phyloP scores from a whole-genome alignment of 2,329 filamentous ascomycete species.

The Aplosporella prunicola region DNA sequence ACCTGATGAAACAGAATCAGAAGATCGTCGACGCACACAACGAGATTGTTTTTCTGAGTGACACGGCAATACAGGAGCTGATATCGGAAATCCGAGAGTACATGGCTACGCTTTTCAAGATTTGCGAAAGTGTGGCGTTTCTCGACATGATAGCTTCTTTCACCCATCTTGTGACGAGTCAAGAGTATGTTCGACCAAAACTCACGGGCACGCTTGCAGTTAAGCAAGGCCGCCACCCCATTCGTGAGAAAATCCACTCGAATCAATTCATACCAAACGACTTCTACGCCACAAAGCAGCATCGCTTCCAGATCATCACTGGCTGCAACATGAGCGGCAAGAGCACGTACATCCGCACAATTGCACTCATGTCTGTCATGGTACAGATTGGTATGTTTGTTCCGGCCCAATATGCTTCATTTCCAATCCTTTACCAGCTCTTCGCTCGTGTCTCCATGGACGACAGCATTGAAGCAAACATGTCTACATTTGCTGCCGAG shows the following conservation, averaged over 20 bases:
- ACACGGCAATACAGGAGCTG: constrained; percentile 63
- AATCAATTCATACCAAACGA: constrained; percentile 78
- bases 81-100: constrained; percentile 62
- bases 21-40: constrained; percentile 69
- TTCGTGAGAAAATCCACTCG: constrained; percentile 62
- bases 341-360: constrained; percentile 82
- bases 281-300: constrained; percentile 70
- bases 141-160: constrained; percentile 59
- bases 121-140: constrained; percentile 78
- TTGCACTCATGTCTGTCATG: constrained; percentile 83
- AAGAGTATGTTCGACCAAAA: constrained; percentile 60
- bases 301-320: constrained; percentile 85
- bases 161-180: constrained; percentile 55
- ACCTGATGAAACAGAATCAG: constrained; percentile 67
- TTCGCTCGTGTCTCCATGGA: constrained; percentile 83
- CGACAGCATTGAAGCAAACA: constrained; percentile 79
- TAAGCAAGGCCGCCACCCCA: constrained; percentile 66
- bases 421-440: constrained; percentile 71
- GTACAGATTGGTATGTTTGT: constrained; percentile 88
- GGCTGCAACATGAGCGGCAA: constrained; percentile 97
- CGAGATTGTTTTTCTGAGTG: constrained; percentile 75
- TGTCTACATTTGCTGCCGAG: constrained; percentile 87
- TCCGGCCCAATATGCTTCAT: constrained; percentile 72
- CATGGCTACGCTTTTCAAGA: constrained; percentile 65
- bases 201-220: constrained; percentile 61